Base-by-base conservation (phyloP, 345 rosid genomes). In the Salix brachista region DNA sequence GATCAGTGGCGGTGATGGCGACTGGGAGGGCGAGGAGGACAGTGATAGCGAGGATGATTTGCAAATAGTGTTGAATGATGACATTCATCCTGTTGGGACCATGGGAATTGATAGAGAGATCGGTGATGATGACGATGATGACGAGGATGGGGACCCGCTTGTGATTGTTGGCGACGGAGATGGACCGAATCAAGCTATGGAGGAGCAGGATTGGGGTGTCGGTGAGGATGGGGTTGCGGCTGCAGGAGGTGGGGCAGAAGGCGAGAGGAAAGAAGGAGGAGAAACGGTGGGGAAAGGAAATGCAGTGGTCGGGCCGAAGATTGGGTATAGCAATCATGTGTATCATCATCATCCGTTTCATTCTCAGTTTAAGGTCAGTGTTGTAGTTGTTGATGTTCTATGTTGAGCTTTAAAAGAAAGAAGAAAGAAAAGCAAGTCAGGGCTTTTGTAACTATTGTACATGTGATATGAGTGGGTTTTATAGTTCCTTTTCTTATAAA, bases 301-400 rank as follows among this genome's bases (percentile, higher is more conserved):
- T 46, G 80, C 66, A 2, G 67, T 61, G 21, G 81, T 54, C 14
- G 85, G 72, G n/a, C 83, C 89, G 16, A 93, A 93, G 85, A 76
- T 90, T 84, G 98, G 92, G 73, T 93, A 88, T 88, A 90, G 89
- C 93, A 84, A 78, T 82, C 96, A 92, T 80, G 95, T 88, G 81
- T 96, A 88, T 88, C 97, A 89, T 75, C 79, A 87, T 75, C 83
- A 89, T 78, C 92, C 97, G 36, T 94, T 90, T 92, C 98, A 94
- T 91, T 91, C 97, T 84, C 97, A 94, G 96, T 96, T 87, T 86
- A 96, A 96, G 99, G 99, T 96, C 90, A 94, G 99, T 92, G 87
- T 82, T 85, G 74, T 65, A 54, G 79, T 56, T 74, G 78, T 54
- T 67, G 74, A 21, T 68, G 80, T 21, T 73, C 60, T 72, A 68